phyloP scores from a whole-genome alignment of 352 stramenopile species.

The Globisporangium middletonii region DNA sequence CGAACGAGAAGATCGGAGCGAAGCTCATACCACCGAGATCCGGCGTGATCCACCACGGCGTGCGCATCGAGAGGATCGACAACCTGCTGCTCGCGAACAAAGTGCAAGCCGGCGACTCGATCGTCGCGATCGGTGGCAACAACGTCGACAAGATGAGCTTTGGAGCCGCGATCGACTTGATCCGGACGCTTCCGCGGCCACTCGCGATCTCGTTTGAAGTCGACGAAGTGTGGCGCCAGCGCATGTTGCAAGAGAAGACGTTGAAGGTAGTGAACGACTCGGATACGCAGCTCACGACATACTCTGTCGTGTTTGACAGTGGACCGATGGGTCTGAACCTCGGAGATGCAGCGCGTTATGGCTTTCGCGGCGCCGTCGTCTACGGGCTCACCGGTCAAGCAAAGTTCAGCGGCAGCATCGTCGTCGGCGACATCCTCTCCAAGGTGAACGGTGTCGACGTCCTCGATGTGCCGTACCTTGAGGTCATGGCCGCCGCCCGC shows the following conservation, averaged over 20 bases:
- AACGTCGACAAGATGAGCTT: conserved; percentile 78
- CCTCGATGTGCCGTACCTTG: conserved; percentile 76
- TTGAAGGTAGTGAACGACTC: conserved; percentile 53
- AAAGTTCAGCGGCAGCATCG: conserved; percentile 80
- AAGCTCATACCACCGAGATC: conserved; percentile 7
- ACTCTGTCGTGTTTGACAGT: conserved; percentile 82
- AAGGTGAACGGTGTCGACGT: conserved; percentile 83
- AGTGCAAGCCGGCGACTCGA: conserved; percentile 73
- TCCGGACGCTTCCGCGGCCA: conserved; percentile 74
- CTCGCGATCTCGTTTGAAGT: conserved; percentile 25
- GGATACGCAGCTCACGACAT: conserved; percentile 72
- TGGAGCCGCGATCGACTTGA: conserved; percentile 77
- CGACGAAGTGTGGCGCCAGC: conserved; percentile 49
- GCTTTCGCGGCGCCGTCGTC: conserved; percentile 77
- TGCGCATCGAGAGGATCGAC: conserved; percentile 86
- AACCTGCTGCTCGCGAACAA: conserved; percentile 81
- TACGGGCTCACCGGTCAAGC: conserved; percentile 78
- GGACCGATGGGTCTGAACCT: conserved; percentile 79
- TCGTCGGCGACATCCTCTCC: conserved; percentile 80
- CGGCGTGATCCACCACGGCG: conserved; percentile 74
- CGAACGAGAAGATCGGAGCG: too few relatives aligned
- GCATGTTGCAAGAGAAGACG: conserved; percentile 54
- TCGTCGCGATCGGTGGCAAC: conserved; percentile 16
- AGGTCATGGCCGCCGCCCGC: conserved; percentile 81
- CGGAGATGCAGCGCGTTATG: conserved; percentile 80